Base-by-base conservation (phyloP, 1,284 basidiomycete species). In the Uromyces viciae-fabae region DNA sequence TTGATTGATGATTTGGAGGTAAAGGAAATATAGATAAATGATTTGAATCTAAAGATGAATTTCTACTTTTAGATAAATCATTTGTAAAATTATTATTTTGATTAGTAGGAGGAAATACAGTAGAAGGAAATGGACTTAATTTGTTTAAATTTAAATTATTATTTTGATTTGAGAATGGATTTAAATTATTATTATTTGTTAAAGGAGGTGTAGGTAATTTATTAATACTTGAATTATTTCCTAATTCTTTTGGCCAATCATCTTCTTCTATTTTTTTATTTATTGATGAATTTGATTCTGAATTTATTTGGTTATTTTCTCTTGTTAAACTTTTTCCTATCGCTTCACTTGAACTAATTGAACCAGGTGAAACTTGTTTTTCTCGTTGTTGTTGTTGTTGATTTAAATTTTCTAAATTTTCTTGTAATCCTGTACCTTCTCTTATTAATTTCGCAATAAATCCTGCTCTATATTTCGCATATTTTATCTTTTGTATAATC, bases 391-490 rank as follows among this genome's bases (percentile, higher is more conserved):
- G n/a, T n/a, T n/a, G n/a, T n/a, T n/a, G n/a, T n/a, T n/a, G n/a
- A n/a, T n/a, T n/a, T n/a, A n/a, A n/a, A n/a, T n/a, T n/a, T n/a
- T n/a, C n/a, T n/a, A n/a, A n/a, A n/a, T n/a, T n/a, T n/a, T n/a
- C n/a, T n/a, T n/a, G n/a, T 91, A 89, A 15, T 93, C n/a, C 49
- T 52, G 22, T 73, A 7, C 52, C 93, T 85, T 95, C 93, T n/a
- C 93, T 90, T 84, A 93, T 90, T 1, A 94, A 93, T 85, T 93
- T 95, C 25, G 91, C 90, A 56, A 96, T 94, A 83, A 95, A 93
- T 7, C 91, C 90, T 42, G 94, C 94, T 85, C 94, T 95, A 94
- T 94, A 95, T 86, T 95, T 95, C 8, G 93, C 89, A 86, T 96
- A 96, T 77, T 90, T 91, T 74, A 94, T 90, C 87, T 94, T 95